Base-by-base conservation (phyloP, 345 rosid species). In the Angophora floribunda region DNA sequence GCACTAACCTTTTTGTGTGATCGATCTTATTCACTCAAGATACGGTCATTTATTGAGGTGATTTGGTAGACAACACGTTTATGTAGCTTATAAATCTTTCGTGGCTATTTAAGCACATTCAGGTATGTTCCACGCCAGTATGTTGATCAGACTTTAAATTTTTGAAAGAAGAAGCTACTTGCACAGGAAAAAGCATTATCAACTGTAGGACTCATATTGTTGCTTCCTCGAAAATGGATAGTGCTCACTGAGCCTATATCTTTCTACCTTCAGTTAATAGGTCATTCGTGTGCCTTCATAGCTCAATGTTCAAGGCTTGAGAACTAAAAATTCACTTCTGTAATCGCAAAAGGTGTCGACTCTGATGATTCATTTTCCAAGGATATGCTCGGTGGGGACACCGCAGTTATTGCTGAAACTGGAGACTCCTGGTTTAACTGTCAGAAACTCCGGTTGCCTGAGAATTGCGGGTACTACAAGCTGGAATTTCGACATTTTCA, bases 401-500 rank as follows among this genome's bases (percentile, higher is more conserved):
- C 89, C 86, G 96, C 97, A 50, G 94, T 95, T 51, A 94, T 95
- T 85, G 92, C 97, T 52, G 97, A 95, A 91, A 95, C 97, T 41
- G 97, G 97, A 67, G 97, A 95, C 86, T 95, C 97, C 12, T 95
- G 97, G 97, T 95, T 95, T 88, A 95, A 95, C 88, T 95, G 97
- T 88, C 97, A 94, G 92, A 95, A 95, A 85, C 97, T 95, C 88
- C 93, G 86, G 86, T 94, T 95, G 61, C 96, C 97, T 7, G 94
- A 93, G 92, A 94, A 93, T 86, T 95, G 97, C 26, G 95, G 97
- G 97, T 95, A 89, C 91, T 92, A 12, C 84, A 49, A 59, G 75
- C 59, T 57, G 50, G 15, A 47, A 30, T 51, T 88, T 75, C 49
- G 19, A 75, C 26, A 41, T 75, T 75, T 41, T 41, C 49, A 19